Percentiles rank a stretch among this genome's conserved stretches.
Evolutionary conservation across 2,329 filamentous ascomycete species (phyloP).

Genomic region (Berkeleyomyces basicola): DNA sequence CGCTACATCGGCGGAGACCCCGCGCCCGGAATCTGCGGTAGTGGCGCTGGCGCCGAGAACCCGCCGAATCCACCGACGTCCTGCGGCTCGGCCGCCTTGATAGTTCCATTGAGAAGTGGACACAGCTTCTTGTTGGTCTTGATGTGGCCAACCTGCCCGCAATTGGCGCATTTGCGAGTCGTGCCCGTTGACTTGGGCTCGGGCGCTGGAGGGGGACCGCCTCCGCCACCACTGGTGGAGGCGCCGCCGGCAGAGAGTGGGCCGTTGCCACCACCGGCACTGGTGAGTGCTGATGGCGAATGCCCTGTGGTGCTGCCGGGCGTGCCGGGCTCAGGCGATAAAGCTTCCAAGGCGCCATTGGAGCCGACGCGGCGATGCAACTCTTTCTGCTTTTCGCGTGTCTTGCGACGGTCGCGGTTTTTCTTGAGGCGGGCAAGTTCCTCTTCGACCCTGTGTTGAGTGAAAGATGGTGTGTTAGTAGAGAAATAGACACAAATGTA

Average conservation of each 20-base stretch:
- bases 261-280: background rate
- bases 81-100: constrained; percentile 41
- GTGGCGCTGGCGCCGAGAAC: constrained; percentile 13
- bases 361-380: constrained; percentile 25
- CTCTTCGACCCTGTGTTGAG: constrained; percentile 31
- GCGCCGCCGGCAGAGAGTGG: background rate
- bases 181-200: constrained; percentile 35
- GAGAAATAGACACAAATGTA: background rate
- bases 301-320: constrained; percentile 32
- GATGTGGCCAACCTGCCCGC: constrained; percentile 91
- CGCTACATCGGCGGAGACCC: background rate
- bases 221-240: background rate
- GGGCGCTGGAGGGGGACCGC: background rate
- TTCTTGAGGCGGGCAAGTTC: constrained; percentile 75
- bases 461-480: background rate
- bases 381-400: constrained; percentile 78
- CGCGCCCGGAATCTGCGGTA: background rate
- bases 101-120: constrained; percentile 70
- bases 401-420: constrained; percentile 79
- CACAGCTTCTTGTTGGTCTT: constrained; percentile 98
- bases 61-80: constrained; percentile 41
- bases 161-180: constrained; percentile 90
- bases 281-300: background rate
- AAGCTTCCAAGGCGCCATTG: constrained; percentile 25
- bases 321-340: constrained; percentile 30